These are phyloP conservation scores for Diddensiella santjacobensis DNA, from an alignment of 805 yeast species.

Conservation along the genomic window DNA sequence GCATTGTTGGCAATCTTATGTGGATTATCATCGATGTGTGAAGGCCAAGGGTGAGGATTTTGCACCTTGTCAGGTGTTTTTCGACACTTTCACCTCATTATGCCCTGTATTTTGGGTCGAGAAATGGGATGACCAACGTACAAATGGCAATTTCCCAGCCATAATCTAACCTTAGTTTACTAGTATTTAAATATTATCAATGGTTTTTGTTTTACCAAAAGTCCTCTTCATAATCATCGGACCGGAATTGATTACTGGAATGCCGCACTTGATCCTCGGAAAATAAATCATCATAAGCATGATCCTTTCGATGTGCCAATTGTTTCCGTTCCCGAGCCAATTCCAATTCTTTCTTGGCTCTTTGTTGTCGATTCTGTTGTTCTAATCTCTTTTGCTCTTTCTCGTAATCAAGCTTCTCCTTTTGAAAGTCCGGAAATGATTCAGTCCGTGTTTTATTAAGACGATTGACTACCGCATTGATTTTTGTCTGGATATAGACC, in stretches of 20 bases:
- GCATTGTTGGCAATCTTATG: slow-evolving; percentile 97
- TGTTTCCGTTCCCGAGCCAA: slow-evolving; percentile 28
- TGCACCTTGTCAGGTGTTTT: slow-evolving; percentile 95
- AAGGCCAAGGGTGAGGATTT: slow-evolving; percentile 97
- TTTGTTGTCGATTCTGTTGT: slow-evolving; percentile 36
- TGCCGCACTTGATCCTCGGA: slow-evolving; percentile 44
- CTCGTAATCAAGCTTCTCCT: slow-evolving; percentile 40
- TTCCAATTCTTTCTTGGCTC: slow-evolving; percentile 40
- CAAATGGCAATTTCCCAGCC: slow-evolving; percentile 53
- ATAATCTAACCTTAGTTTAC: slow-evolving; percentile 12
- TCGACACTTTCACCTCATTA: slow-evolving; percentile 77
- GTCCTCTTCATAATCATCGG: slow-evolving; percentile 56
- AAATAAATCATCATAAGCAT: slow-evolving; percentile 47
- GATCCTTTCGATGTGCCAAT: slow-evolving; percentile 36
- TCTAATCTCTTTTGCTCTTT: slow-evolving; percentile 32
- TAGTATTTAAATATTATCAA: not conserved
- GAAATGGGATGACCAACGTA: slow-evolving; percentile 43
- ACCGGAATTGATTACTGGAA: slow-evolving; percentile 45
- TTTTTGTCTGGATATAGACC: slow-evolving; percentile 51
- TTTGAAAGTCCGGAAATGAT: slow-evolving; percentile 44
- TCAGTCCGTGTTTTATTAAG: slow-evolving; percentile 64
- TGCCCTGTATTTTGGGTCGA: slow-evolving; percentile 39
- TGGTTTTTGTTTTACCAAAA: slow-evolving; percentile 39
- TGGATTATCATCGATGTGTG: slow-evolving; percentile 97
- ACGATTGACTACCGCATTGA: slow-evolving; percentile 57